Conservation (phyloP, 1,139 yeast genomes). For the Lodderomyces jiufengensis region DNA sequence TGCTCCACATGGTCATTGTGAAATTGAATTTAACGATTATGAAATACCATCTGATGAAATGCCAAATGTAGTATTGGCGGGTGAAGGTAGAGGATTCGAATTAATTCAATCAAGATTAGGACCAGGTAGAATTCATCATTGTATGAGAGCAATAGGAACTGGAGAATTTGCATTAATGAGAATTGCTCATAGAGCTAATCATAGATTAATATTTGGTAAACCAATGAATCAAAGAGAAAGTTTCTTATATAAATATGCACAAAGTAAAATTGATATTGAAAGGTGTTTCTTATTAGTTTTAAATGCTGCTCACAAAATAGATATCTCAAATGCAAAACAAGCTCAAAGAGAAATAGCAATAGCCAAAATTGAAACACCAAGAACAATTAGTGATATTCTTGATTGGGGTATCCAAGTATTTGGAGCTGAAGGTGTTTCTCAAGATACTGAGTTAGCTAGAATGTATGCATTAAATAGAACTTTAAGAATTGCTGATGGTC, state of each 20-base stretch:
- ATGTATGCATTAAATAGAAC: slow-evolving; percentile 58
- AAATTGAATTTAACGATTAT: slow-evolving; percentile 51
- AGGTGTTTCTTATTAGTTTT: slow-evolving; percentile 57
- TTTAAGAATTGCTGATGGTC: slow-evolving; percentile 70
- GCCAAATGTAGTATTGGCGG: slow-evolving; percentile 40
- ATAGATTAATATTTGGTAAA: slow-evolving; percentile 55
- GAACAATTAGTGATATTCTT: slow-evolving; percentile 48
- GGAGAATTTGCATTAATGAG: slow-evolving; percentile 59
- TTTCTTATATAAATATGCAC: slow-evolving; percentile 52
- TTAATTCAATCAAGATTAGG: slow-evolving; percentile 69
- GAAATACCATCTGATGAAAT: slow-evolving; percentile 44
- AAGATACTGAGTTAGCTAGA: slow-evolving; percentile 60
- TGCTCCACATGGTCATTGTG: slow-evolving; percentile 75
- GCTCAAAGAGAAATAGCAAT: slow-evolving; percentile 62
- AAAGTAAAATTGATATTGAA: slow-evolving; percentile 55
- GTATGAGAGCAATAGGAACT: slow-evolving; percentile 66
- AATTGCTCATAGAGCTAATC: slow-evolving; percentile 53
- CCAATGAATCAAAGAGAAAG: slow-evolving; percentile 53
- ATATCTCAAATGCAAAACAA: slow-evolving; percentile 50
- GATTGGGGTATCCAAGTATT: slow-evolving; percentile 70
- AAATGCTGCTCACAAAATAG: slow-evolving; percentile 66
- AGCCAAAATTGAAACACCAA: slow-evolving; percentile 68
- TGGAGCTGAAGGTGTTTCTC: slow-evolving; percentile 69
- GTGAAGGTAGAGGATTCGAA: slow-evolving; percentile 62
- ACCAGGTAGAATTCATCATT: slow-evolving; percentile 73